Conservation (phyloP, 305 asterid species). For the Solanum hybrid region DNA sequence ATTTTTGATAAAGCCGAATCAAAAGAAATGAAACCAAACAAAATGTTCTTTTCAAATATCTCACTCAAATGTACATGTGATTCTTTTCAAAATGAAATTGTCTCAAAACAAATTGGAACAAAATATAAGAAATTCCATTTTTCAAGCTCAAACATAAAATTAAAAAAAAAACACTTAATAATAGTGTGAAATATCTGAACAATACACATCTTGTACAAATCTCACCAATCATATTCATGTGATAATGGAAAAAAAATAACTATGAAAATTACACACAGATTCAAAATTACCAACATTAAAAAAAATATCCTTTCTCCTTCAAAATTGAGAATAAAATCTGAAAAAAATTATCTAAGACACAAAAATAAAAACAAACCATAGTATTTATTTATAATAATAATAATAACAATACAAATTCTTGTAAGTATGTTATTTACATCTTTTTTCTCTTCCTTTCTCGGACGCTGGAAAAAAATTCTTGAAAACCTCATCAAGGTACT, state of each 20-base stretch:
- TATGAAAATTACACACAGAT: neutral
- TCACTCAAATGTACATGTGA: neutral
- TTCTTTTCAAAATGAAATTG: neutral
- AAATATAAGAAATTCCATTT: neutral
- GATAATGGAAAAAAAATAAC: neutral
- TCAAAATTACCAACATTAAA: neutral
- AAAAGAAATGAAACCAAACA: neutral
- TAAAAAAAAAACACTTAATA: neutral
- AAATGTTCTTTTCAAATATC: too few species aligned
- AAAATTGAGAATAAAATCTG: neutral
- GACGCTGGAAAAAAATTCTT: constrained; percentile 45
- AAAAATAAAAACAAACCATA: neutral
- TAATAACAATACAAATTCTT: neutral
- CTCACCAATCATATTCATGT: neutral
- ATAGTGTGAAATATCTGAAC: neutral
- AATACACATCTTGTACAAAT: neutral
- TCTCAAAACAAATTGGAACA: neutral
- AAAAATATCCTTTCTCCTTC: neutral
- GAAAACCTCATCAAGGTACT: constrained; percentile 10
- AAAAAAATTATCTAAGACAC: neutral
- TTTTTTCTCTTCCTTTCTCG: constrained; percentile 43
- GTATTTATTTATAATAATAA: neutral
- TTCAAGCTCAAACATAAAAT: neutral
- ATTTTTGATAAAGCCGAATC: neutral
- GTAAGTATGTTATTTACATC: constrained; percentile 2